These are phyloP conservation scores for Coniochaeta pulveracea DNA, from an alignment of 2,329 filamentous ascomycete genomes.

Conservation along the genomic window DNA sequence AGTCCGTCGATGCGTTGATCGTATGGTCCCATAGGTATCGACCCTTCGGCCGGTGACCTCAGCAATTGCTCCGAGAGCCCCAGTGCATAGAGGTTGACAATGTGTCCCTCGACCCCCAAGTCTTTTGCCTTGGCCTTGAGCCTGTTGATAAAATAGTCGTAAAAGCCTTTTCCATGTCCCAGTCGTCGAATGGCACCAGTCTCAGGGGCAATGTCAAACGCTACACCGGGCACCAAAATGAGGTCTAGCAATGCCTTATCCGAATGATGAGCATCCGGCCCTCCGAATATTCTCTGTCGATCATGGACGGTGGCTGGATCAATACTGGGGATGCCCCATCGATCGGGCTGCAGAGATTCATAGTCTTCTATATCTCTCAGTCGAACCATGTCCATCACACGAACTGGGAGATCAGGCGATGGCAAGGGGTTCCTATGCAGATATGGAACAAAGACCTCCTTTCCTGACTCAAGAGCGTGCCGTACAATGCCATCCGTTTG, in stretches of 20 bases:
- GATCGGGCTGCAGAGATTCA: conserved; percentile 62
- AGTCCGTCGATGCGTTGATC: conserved; percentile 76
- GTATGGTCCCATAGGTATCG: conserved; percentile 62
- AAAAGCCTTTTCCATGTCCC: conserved; percentile 93
- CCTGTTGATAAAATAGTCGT: conserved; percentile 81
- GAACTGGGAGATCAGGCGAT: conserved; percentile 39
- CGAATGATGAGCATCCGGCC: conserved; percentile 32
- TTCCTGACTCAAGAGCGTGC: conserved; percentile 65
- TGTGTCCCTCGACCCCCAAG: conserved; percentile 20
- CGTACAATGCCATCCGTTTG: conserved; percentile 74
- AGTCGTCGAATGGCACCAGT: conserved; percentile 56
- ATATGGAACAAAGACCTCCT: conserved; percentile 86
- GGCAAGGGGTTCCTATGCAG: conserved; percentile 51
- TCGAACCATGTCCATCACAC: conserved; percentile 91
- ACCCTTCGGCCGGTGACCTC: conserved; percentile 38
- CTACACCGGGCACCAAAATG: conserved; percentile 85
- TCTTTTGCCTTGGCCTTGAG: conserved; percentile 41
- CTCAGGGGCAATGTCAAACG: conserved; percentile 58
- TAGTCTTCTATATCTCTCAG: conserved; percentile 67
- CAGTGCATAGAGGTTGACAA: conserved; percentile 57
- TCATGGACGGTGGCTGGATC: conserved; percentile 49
- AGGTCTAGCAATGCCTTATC: conserved; percentile 56
- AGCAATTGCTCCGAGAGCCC: conserved; percentile 81
- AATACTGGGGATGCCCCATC: conserved; percentile 92
- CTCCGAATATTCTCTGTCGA: conserved; percentile 65